phyloP scores from a whole-genome alignment of 2,329 filamentous ascomycete species.

The Stagonosporopsis vannaccii region DNA sequence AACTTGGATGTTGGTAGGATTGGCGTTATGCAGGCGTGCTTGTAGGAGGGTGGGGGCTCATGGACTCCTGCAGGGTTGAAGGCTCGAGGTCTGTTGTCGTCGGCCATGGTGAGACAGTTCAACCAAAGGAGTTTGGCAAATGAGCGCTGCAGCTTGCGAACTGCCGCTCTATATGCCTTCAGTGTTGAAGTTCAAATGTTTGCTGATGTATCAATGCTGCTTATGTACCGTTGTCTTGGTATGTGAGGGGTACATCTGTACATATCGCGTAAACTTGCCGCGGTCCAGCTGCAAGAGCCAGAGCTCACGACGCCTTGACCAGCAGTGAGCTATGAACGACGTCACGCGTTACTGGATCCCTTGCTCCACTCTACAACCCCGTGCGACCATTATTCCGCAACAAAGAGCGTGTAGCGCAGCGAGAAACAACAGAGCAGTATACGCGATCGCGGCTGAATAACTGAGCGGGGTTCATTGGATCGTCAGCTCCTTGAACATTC shows the following conservation, averaged over 20 bases:
- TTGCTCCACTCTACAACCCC: constrained; percentile 1
- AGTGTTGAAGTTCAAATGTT: background rate
- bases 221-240: constrained; percentile 1
- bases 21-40: constrained; percentile 42
- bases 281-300: background rate
- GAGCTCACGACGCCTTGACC: constrained; percentile 4
- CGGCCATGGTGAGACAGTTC: constrained; percentile 13
- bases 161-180: background rate
- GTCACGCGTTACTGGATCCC: constrained; percentile 1
- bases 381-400: background rate
- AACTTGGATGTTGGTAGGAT: constrained; percentile 38
- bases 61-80: constrained; percentile 41
- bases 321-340: constrained; percentile 7
- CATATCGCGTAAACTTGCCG: constrained; percentile 6
- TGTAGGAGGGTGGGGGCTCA: constrained; percentile 39
- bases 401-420: background rate
- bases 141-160: background rate
- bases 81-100: constrained; percentile 35
- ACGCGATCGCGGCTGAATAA: constrained; percentile 14
- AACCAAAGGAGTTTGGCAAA: background rate
- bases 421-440: background rate
- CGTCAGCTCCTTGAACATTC: constrained; percentile 5
- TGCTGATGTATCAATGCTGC: background rate
- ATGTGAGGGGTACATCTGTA: constrained; percentile 15
- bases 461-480: constrained; percentile 19